Evolutionary conservation across 2,329 filamentous ascomycete species (phyloP).

Genomic region (Aspergillus sp.): DNA sequence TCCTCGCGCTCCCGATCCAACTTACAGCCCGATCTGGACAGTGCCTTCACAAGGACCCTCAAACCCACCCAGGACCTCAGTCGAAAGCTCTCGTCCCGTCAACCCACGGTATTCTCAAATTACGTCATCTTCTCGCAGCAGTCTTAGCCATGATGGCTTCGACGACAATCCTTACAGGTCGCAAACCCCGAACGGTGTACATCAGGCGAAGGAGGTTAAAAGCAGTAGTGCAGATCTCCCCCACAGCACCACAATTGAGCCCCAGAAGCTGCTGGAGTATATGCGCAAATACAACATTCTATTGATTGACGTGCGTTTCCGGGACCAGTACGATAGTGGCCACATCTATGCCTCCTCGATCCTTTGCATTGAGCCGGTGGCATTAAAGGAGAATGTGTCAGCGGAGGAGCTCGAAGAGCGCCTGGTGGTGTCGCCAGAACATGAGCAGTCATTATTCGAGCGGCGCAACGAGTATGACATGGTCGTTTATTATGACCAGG

Average conservation of each 20-base stretch:
- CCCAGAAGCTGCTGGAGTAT: constrained; percentile 70
- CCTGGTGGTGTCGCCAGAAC: constrained; percentile 50
- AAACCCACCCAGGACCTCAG: constrained; percentile 44
- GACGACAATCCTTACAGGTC: constrained; percentile 49
- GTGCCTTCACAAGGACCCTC: constrained; percentile 41
- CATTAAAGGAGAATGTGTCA: constrained; percentile 67
- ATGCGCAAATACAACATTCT: constrained; percentile 69
- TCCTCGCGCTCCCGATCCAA: constrained; percentile 51
- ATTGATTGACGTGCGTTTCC: constrained; percentile 80
- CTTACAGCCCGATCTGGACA: constrained; percentile 50
- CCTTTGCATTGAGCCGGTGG: constrained; percentile 87
- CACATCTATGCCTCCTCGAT: constrained; percentile 83
- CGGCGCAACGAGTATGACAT: constrained; percentile 76
- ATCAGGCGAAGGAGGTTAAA: constrained; percentile 41
- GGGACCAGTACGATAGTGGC: constrained; percentile 80
- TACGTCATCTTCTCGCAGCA: constrained; percentile 35
- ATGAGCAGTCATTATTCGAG: constrained; percentile 73
- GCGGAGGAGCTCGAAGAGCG: constrained; percentile 62
- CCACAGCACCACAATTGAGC: constrained; percentile 64
- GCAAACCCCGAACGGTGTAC: constrained; percentile 45
- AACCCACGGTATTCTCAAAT: constrained; percentile 41
- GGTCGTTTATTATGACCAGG: constrained; percentile 86
- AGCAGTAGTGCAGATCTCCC: constrained; percentile 52
- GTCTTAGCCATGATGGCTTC: constrained; percentile 35
- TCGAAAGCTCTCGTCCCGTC: constrained; percentile 43